Conservation (phyloP, 2,329 filamentous ascomycete species). For the Aureobasidium pullulans region DNA sequence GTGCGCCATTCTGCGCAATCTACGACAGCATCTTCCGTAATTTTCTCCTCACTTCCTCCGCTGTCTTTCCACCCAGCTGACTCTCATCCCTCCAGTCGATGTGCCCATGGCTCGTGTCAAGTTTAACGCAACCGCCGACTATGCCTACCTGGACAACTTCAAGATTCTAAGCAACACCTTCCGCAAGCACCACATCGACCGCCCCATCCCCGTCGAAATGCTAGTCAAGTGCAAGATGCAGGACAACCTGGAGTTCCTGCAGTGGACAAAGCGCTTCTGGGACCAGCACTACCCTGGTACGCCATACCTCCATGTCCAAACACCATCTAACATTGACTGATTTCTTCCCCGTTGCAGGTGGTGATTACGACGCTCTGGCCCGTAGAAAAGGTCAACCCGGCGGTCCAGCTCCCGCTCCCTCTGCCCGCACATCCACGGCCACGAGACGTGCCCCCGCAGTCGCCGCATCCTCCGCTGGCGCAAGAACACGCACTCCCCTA, state of each 20-base stretch:
- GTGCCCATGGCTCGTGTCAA: slow-evolving; percentile 93
- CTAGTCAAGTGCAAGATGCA: slow-evolving; percentile 99
- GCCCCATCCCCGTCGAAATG: slow-evolving; percentile 77
- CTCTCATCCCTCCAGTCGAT: slow-evolving; percentile 50
- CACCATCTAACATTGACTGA: neutral
- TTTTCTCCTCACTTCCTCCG: slow-evolving; percentile 21
- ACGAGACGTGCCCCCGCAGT: slow-evolving; percentile 35
- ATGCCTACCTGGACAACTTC: slow-evolving; percentile 97
- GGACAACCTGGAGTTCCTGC: slow-evolving; percentile 97
- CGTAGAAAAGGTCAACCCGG: slow-evolving; percentile 72
- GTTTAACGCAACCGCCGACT: slow-evolving; percentile 96
- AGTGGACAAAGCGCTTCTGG: slow-evolving; percentile 96
- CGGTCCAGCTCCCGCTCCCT: slow-evolving; percentile 41
- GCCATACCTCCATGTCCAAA: neutral
- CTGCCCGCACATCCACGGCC: slow-evolving; percentile 50
- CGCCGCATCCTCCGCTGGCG: slow-evolving; percentile 40
- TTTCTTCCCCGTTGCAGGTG: slow-evolving; percentile 36
- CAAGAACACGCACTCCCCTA: slow-evolving; percentile 34
- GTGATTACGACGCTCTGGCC: slow-evolving; percentile 86
- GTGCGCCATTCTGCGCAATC: slow-evolving; percentile 91
- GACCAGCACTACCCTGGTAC: slow-evolving; percentile 87
- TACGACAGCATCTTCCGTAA: slow-evolving; percentile 93
- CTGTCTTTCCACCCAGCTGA: slow-evolving; percentile 4
- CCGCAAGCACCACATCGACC: slow-evolving; percentile 78
- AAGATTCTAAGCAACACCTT: slow-evolving; percentile 92